Evolutionary conservation across 192 early-diverging fungal species (phyloP), one percentile per base, ranked within the genome.

Genomic region (Allomyces macrogynus): DNA sequence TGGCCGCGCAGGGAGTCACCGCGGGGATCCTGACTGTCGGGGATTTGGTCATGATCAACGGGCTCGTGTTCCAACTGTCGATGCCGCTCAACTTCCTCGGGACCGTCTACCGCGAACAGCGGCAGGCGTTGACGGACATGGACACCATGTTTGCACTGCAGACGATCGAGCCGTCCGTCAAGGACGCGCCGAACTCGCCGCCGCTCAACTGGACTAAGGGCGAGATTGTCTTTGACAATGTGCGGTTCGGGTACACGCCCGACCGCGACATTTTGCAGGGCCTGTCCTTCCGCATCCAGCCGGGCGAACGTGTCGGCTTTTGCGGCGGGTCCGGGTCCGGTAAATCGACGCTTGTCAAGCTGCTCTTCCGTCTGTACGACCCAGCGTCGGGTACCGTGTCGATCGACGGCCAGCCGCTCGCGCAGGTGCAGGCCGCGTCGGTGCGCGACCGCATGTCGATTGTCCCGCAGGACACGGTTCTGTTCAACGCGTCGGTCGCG

Each of bases 21-120:
- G 65, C 64, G 54, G 87, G 88, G 0, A 76, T 81, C 2, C 77
- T 99, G 80, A 95, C 92, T 2, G 85, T 99, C 24, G 96, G 96
- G 57, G 96, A 99, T 70, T 80, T 99, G 7, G 96, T 99, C 22
- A 91, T 99, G 91, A 84, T 99, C 65, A 99, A 99, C 68, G 92
- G 95, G 22, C 86, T 99, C 24, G 86, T 99, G 24, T 97, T 99
- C 73, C 96, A 99, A 75, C 79, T 99, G 12, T 91, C 92, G 3
- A 78, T 97, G 72, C 96, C 96, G 22, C 79, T 99, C 16, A 96
- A 98, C 78, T 99, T 99, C 71, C 72, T 99, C 64, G 96, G 96
- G 26, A 88, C 89, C 23, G 93, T 99, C 9, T 99, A 99, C 70
- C 85, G 96, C 65, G 96, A 99, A 75, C 82, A 93, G 57, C 82